Evolutionary conservation across 75 land plant genomes (phyloP).

Genomic region (Cunninghamia lanceolata): DNA sequence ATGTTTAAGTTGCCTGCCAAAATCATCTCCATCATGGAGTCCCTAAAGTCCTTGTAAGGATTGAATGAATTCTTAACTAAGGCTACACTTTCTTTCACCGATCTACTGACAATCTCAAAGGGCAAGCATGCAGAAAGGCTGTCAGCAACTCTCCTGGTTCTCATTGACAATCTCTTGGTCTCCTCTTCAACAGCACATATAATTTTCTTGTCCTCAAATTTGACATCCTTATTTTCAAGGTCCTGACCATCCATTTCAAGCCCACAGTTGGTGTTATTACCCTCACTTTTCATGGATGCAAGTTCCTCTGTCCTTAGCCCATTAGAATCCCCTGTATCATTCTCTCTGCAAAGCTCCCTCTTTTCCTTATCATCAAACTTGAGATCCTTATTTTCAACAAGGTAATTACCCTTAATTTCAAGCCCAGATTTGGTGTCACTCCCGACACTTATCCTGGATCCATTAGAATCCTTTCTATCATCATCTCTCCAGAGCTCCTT

Average conservation of each 20-base stretch:
- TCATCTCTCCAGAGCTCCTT: neutral
- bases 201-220: neutral
- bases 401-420: neutral
- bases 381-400: neutral
- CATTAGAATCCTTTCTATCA: neutral
- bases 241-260: neutral
- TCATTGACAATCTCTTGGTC: neutral
- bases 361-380: neutral
- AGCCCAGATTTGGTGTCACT: neutral
- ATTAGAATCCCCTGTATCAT: neutral
- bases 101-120: neutral
- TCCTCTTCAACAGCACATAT: neutral
- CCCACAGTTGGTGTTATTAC: neutral
- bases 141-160: neutral
- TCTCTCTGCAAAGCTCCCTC: neutral
- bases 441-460: neutral
- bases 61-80: constrained; percentile 14
- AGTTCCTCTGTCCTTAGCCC: neutral
- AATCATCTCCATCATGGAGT: constrained; percentile 17
- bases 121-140: neutral
- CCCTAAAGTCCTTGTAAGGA: constrained; percentile 20
- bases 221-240: neutral
- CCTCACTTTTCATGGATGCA: neutral
- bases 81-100: neutral
- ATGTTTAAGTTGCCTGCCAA: neutral